A percentile compares a stretch with the other conserved stretches of the same genome.
Evolutionary conservation across 441 rosid species (phyloP).

Genomic region (Metrosideros polymorpha): DNA sequence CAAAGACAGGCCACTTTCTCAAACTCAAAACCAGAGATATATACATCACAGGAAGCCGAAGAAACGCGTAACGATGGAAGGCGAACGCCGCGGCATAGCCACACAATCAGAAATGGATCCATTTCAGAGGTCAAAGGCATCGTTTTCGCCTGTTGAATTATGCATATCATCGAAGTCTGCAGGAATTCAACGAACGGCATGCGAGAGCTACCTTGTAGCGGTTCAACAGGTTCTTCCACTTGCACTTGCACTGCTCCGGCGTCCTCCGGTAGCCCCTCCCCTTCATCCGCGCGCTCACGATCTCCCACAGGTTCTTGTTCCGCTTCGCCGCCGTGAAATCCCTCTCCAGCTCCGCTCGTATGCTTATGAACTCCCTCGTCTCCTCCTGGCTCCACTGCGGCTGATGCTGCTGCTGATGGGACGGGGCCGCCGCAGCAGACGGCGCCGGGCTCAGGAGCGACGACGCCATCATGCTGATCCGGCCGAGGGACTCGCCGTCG

Average conservation of each 20-base stretch:
- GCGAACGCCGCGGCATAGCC: neutral
- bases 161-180: neutral
- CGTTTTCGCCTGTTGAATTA: neutral
- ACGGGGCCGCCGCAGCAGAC: neutral
- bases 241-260: slow-evolving; percentile 54
- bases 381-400: slow-evolving; percentile 47
- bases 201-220: slow-evolving; percentile 39
- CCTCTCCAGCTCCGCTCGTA: slow-evolving; percentile 39
- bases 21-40: neutral
- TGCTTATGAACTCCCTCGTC: slow-evolving; percentile 33
- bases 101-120: neutral
- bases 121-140: neutral
- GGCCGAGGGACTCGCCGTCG: neutral
- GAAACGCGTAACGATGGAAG: neutral
- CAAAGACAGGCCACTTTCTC: neutral
- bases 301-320: slow-evolving; percentile 45
- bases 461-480: neutral
- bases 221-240: slow-evolving; percentile 53
- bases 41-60: neutral
- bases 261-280: slow-evolving; percentile 39
- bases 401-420: slow-evolving; percentile 5
- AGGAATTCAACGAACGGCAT: neutral
- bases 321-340: slow-evolving; percentile 37
- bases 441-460: neutral
- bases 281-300: slow-evolving; percentile 30